Evolutionary conservation across 139 green algal genomes (phyloP), one percentile per base, ranked within the genome.

Genomic region (Tetraselmis striata): DNA sequence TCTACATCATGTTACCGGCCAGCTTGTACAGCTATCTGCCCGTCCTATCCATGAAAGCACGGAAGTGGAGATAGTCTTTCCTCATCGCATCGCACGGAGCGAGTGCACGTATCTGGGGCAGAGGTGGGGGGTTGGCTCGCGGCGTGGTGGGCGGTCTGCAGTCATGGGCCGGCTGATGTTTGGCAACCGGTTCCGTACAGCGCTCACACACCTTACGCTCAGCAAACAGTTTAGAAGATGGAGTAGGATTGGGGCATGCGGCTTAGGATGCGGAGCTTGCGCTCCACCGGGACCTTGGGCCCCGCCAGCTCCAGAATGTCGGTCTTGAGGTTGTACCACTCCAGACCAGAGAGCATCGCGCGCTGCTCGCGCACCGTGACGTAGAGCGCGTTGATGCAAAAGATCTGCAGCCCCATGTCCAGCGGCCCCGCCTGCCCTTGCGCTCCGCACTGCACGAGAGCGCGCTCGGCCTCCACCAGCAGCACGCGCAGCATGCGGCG

Each of bases 401-500:
- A 79, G 29, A 79, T 31, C 76, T 45, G 76, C 29, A 79, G 76
- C 29, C 76, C 76, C 29, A 79, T 79, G 11, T 79, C 29, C 76
- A 79, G 29, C 29, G 76, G 11, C 29, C 29, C 29, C 29, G 29
- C 76, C 76, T 79, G 11, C 29, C 76, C 29, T 31, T 79, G 11
- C 45, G 5, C 45, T 5, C 18, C 18, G 45, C 45, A 67, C 45
- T 67, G 45, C 45, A 67, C 31, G 23, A 85, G 59, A 23, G 82
- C 77, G 1, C 82, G 58, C 29, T 85, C 82, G 18, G 78, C 82
- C 23, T 85, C 82, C 29, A n/a, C 59, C 24, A 85, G 28, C 28
- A 85, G 32, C 31, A 85, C 29, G 28, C 82, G 76, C 82, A 85
- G 78, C 27, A 81, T 45, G 77, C 79, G 76, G 2, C 82, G 76